Evolutionary conservation across 139 green algal genomes (phyloP), one percentile per base, ranked within the genome.

Genomic region (Chlorella vulgaris): DNA sequence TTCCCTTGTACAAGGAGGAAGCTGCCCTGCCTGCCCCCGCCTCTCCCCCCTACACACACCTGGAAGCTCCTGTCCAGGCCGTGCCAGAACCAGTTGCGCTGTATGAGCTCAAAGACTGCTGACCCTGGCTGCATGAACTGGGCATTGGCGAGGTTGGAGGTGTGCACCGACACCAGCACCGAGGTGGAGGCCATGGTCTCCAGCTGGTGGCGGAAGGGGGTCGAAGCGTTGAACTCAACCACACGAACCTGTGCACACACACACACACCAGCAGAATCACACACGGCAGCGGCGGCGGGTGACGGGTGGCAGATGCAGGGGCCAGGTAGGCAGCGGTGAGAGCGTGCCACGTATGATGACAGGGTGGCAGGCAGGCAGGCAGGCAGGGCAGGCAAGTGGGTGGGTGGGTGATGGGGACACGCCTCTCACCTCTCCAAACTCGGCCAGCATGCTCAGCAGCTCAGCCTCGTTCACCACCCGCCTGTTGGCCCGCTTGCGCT

Each of bases 41-140:
- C 60, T 36, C 55, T 58, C 7, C 10, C 31, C 38, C 31, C 47
- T 33, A n/a, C n/a, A n/a, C 55, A 31, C n/a, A 21, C 86, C 80
- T 83, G 58, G 76, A 94, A 94, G 68, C 74, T 85, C 42, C 85
- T 78, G 67, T 93, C 91, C 74, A 94, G 80, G 36, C 83, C 80
- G 47, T 88, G 71, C 90, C 90, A 97, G 47, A 91, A 78, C 94
- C 94, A 97, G 85, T 97, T 94, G 65, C 92, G 89, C 88, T 96
- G 93, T 3, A 96, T 90, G 76, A 97, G 74, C 82, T 97, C 94
- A 15, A 97, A 38, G 0, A 97, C 91, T 1, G 90, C 91, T 7
- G 83, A 85, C 8, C 93, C 94, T 0, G 91, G 93, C 80, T 88
- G 91, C 84, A 98, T 87, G 60, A 98, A 92, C 50, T 90, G 87